phyloP scores from a whole-genome alignment of 768 basidiomycete genomes.

The Galerina marginata region DNA sequence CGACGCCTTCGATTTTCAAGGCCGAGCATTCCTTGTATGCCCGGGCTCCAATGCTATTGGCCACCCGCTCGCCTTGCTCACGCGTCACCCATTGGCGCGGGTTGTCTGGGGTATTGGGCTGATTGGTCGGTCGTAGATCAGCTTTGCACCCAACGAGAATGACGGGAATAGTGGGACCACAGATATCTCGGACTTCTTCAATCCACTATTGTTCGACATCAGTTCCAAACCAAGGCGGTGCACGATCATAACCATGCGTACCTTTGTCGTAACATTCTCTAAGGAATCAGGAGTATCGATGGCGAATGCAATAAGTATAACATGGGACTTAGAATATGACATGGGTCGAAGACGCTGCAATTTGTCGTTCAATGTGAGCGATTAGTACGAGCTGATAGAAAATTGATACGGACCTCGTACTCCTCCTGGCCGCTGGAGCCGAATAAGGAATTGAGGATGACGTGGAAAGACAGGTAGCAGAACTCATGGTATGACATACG shows the following conservation, averaged over 20 bases:
- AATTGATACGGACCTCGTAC: constrained; percentile 75
- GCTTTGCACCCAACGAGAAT: constrained; percentile 96
- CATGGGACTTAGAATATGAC: constrained; percentile 98
- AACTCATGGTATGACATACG: constrained; percentile 61
- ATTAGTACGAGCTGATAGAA: constrained; percentile 2
- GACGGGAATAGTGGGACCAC: constrained; percentile 90
- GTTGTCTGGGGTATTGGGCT: constrained; percentile 51
- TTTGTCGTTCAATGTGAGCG: constrained; percentile 12
- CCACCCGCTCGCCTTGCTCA: constrained; percentile 82
- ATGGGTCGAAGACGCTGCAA: constrained; percentile 88
- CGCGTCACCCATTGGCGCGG: constrained; percentile 67
- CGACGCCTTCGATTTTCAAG: constrained; percentile 88
- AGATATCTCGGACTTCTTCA: constrained; percentile 96
- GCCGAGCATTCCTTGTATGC: constrained; percentile 96
- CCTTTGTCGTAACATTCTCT: constrained; percentile 95
- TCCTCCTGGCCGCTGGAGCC: constrained; percentile 90
- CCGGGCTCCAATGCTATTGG: constrained; percentile 84
- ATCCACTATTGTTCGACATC: constrained; percentile 75
- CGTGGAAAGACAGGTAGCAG: constrained; percentile 15
- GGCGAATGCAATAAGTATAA: constrained; percentile 96
- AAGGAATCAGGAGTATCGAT: constrained; percentile 96
- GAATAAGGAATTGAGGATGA: constrained; percentile 15
- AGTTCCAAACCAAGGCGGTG: constrained; percentile 19
- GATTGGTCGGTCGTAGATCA: constrained; percentile 77
- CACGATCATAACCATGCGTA: constrained; percentile 31